These are phyloP conservation scores for Salix purpurea DNA, from an alignment of 345 rosid genomes.

Conservation along the genomic window DNA sequence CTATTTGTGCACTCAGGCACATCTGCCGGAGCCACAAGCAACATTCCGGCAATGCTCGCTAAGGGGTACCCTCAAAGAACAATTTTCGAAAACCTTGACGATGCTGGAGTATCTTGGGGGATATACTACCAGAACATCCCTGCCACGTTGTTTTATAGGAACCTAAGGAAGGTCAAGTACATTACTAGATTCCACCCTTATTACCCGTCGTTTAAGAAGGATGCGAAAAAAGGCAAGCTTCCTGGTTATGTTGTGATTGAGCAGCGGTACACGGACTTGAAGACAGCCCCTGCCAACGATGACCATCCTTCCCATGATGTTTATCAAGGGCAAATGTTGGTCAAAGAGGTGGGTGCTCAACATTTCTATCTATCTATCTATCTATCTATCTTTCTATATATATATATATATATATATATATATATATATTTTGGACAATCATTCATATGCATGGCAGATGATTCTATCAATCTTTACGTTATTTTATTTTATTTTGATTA, in stretches of 20 bases:
- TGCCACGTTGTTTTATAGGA: constrained; percentile 64
- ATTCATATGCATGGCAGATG: neutral
- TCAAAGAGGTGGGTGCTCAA: constrained; percentile 59
- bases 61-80: constrained; percentile 80
- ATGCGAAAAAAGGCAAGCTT: constrained; percentile 62
- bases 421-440: too few species aligned
- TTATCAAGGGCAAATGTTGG: constrained; percentile 72
- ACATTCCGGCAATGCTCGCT: constrained; percentile 45
- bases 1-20: constrained; percentile 74
- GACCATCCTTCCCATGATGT: constrained; percentile 97
- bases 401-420: too few species aligned
- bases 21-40: constrained; percentile 85
- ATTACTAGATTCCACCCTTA: constrained; percentile 44
- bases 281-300: constrained; percentile 54
- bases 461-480: neutral
- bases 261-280: constrained; percentile 73
- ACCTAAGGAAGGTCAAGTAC: constrained; percentile 70
- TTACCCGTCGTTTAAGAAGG: constrained; percentile 35
- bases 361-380: neutral
- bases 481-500: too few species aligned
- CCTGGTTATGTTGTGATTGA: constrained; percentile 70
- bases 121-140: constrained; percentile 89
- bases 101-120: constrained; percentile 52
- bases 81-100: constrained; percentile 64
- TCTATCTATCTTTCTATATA: too few species aligned